Conservation (phyloP, 2,329 filamentous ascomycete genomes). For the Diaporthe ampelina region DNA sequence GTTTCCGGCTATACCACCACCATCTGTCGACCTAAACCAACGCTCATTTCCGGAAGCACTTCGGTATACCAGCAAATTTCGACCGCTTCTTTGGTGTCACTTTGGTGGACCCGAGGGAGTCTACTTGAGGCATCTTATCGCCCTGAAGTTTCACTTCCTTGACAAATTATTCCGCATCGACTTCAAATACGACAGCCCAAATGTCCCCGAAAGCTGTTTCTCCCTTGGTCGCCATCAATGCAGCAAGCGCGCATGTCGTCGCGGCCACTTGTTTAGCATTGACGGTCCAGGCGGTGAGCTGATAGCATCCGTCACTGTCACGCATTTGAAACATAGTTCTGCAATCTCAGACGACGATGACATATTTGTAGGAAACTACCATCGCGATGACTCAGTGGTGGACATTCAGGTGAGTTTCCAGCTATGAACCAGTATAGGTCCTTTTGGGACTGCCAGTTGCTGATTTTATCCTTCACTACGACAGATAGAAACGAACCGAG, state of each 20-base stretch:
- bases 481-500: neutral
- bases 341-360: too few species aligned
- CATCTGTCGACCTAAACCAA: neutral
- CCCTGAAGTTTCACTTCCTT: neutral
- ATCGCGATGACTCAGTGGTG: neutral
- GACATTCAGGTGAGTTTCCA: neutral
- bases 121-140: neutral
- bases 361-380: too few species aligned
- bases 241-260: too few species aligned
- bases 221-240: neutral
- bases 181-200: neutral
- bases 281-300: neutral
- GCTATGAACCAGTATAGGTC: fast-evolving
- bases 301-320: neutral
- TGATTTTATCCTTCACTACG: neutral
- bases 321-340: neutral
- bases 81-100: neutral
- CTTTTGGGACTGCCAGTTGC: too few species aligned
- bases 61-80: neutral
- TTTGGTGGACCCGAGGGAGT: neutral
- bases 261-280: neutral
- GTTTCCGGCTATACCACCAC: neutral
- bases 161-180: neutral
- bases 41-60: neutral
- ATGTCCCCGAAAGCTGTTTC: neutral